Evolutionary conservation across 108 stramenopile genomes (phyloP), one percentile per base, ranked within the genome.

Genomic region (Cylindrotheca fusiformis): DNA sequence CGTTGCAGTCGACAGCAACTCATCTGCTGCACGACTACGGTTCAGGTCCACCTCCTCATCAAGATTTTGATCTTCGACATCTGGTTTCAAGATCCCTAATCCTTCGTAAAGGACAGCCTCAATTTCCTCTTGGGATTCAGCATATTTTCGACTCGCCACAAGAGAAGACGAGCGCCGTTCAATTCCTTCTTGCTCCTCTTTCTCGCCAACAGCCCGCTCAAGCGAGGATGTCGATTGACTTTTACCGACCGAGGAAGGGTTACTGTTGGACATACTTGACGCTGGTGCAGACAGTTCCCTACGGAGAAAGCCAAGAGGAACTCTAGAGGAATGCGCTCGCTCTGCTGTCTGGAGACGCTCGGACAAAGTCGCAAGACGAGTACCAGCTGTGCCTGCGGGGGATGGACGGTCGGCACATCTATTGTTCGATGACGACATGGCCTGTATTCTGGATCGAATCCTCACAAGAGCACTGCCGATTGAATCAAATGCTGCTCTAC

Each of bases 401-500:
- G n/a, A n/a, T n/a, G n/a, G n/a, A n/a, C n/a, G n/a, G n/a, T n/a
- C n/a, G n/a, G n/a, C n/a, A n/a, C n/a, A n/a, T n/a, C n/a, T n/a
- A n/a, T n/a, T n/a, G n/a, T n/a, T n/a, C n/a, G n/a, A n/a, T n/a
- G n/a, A n/a, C n/a, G n/a, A n/a, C n/a, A n/a, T n/a, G n/a, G n/a
- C n/a, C n/a, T n/a, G n/a, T n/a, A n/a, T n/a, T n/a, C n/a, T n/a
- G n/a, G n/a, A n/a, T 14, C 81, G 77, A 23, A 84, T 66, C 60
- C 54, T 77, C 0, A 72, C 70, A 52, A 87, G 56, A 8, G 76
- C 76, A 58, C 68, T 70, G 10, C 67, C 60, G 22, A 87, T 70
- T 25, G 82, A 83, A 48, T 87, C 79, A 52, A 84, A 87, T 2
- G 71, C 61, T 3, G 86, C 86, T 26, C 86, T 53, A 10, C 70